Base-by-base conservation (phyloP, 2,329 filamentous ascomycete species). In the Boeremia lycopersici region DNA sequence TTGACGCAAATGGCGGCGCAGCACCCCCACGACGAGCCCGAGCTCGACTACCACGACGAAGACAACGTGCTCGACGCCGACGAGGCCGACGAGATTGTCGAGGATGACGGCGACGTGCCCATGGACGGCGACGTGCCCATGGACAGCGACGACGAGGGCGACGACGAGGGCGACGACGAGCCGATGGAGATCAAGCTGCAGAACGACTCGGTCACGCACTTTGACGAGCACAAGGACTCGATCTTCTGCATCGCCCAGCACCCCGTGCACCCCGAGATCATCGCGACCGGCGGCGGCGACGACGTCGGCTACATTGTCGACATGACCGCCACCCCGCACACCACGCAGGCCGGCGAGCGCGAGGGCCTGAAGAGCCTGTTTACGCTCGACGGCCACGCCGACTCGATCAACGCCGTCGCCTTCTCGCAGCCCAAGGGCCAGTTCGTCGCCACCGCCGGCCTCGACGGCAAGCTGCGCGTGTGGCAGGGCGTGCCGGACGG, bases 201-300 rank as follows among this genome's bases (percentile, higher is more conserved):
- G 60, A 99, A 98, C 81, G 93, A 99, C 81, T 96, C 91, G 62
- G 82, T 88, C 63, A 93, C 91, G 56, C 93, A 96, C 80, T 97
- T 98, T 71, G 95, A 98, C 79, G 77, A 79, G 31, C 91, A 97
- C 79, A 89, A 87, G 65, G 92, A 97, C 82, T 93, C 89, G 57
- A 89, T 99, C 70, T 99, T 97, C 80, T 87, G 90, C 77, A 95
- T 99, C 73, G 91, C 93, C 15, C 91, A 96, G 74, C 95, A 99
- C 74, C 95, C 95, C 4, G 80, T 86, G 6, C 83, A 89, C 70
- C 86, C 89, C 6, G 82, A 87, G 17, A 86, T 98, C 56, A 82
- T 98, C 56, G 89, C 93, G 3, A 96, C 95, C 0, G 95, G 95
- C 57, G 95, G 93, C 61, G 88, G 88, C 31, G 88, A 90, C 67